Percentiles rank a stretch among this genome's conserved stretches.
Conservation (phyloP, 202 grass and related monocot genomes). For the Schoenoplectus tabernaemontani region DNA sequence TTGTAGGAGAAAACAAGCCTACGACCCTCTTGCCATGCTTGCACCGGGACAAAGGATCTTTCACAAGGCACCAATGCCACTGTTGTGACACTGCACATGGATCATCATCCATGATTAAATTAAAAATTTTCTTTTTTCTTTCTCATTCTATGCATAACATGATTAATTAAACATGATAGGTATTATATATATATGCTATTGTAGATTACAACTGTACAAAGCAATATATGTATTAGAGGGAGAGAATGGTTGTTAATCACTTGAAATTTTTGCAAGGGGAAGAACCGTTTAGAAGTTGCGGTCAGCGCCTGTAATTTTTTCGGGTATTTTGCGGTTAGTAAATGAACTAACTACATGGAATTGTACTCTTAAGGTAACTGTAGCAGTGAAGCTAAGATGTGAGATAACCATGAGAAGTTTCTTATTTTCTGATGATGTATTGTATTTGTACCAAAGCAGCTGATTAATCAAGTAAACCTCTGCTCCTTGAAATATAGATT, state of each 20-base stretch:
- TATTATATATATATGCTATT: background rate
- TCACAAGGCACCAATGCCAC: constrained; percentile 41
- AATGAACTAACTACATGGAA: constrained; percentile 18
- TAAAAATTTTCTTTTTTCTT: background rate
- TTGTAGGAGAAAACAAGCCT: constrained; percentile 61
- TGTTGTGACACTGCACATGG: constrained; percentile 30
- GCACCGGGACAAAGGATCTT: constrained; percentile 85
- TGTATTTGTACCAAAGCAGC: background rate
- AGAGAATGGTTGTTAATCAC: background rate
- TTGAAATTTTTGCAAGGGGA: constrained; percentile 8
- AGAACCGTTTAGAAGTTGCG: background rate
- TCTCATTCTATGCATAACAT: background rate
- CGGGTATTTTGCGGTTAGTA: background rate
- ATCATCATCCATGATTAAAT: background rate
- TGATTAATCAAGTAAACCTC: background rate
- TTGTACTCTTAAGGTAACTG: constrained; percentile 12
- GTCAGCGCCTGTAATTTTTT: background rate
- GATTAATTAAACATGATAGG: background rate
- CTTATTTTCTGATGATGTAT: background rate
- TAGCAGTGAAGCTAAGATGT: background rate
- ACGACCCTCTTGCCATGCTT: constrained; percentile 84
- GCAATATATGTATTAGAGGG: background rate
- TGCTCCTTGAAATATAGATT: background rate
- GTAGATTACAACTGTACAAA: constrained; percentile 19
- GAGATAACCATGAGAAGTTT: background rate